Conservation (phyloP, 1,284 basidiomycete genomes). For the Filobasidium uniguttulatum region DNA sequence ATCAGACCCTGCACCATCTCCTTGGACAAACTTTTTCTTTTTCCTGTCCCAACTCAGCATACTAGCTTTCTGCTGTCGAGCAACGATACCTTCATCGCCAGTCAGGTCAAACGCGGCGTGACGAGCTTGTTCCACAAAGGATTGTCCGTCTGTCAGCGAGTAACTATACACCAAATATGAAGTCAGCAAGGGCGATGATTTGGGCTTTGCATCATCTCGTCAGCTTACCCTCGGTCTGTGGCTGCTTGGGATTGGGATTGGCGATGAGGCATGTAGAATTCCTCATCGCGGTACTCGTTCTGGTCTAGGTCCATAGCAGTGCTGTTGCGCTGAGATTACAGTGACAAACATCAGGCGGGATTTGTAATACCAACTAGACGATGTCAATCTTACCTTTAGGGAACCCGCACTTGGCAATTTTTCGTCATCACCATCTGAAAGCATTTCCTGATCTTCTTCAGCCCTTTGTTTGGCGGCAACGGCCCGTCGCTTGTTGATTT, state of each 20-base stretch:
- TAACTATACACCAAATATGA: constrained; percentile 44
- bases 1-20: constrained; percentile 70
- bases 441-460: constrained; percentile 13
- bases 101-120: constrained; percentile 69
- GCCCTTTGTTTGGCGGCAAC: no score
- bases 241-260: constrained; percentile 72
- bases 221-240: constrained; percentile 69
- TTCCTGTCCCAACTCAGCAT: constrained; percentile 82
- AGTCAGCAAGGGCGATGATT: neutral
- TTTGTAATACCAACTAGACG: neutral
- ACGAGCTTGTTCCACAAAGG: constrained; percentile 70
- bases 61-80: constrained; percentile 52
- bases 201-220: neutral
- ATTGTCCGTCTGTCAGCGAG: constrained; percentile 67
- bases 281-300: constrained; percentile 56
- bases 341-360: neutral
- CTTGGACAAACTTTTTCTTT: constrained; percentile 87
- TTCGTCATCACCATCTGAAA: constrained; percentile 11
- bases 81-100: constrained; percentile 57
- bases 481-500: constrained; percentile 29
- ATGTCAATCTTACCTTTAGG: constrained; percentile 41
- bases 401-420: constrained; percentile 6
- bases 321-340: constrained; percentile 38
- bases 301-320: constrained; percentile 51
- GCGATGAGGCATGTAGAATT: constrained; percentile 84